Base-by-base conservation (phyloP, 192 early-diverging fungal genomes). In the Coemansia sp. region DNA sequence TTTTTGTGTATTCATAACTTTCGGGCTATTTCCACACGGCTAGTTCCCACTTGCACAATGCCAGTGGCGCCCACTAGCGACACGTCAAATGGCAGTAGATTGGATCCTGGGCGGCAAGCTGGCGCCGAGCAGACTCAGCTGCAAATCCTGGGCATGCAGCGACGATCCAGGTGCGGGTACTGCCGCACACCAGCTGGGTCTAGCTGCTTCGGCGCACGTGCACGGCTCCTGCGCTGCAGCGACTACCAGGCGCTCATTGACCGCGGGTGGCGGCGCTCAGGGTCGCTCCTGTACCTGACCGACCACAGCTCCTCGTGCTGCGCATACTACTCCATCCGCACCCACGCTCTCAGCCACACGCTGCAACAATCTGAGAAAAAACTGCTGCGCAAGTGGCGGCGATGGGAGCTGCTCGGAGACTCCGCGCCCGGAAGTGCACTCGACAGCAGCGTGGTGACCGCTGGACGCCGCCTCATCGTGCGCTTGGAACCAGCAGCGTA, bases 401-500 rank as follows among this genome's bases (percentile, higher is more conserved):
- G 50, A 20, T 25, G 17, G 34, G 40, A 49, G 28, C 46, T 59
- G 58, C 58, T 67, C 50, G 19, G 36, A 2, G 37, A 57, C 7
- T 15, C 40, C 14, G 42, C 4, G 23, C 6, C 21, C 0, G 21
- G 8, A 5, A n/a, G 36, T 22, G 6, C 46, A 0, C 49, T 46
- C 4, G 62, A 52, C 12, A 61, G 20, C 6, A 12, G 37, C 1
- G 50, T 37, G 34, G 12, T 9, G 59, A 31, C 28, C 3, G 21
- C 28, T 15, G 62, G 36, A 17, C 28, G 15, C 9, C 62, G 62
- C 25, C 61, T 78, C 20, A 14, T 25, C 15, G 57, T 83, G 36
- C 51, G 49, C 0, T 22, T 75, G 17, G 88, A 89, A 34, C 84
- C 83, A 11, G 82, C 93, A 0, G 76, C 75, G 5, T 94, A 87